Evolutionary conservation across 129 eudicot species (phyloP), one percentile per base, ranked within the genome.

Genomic region (Artemisia annua): DNA sequence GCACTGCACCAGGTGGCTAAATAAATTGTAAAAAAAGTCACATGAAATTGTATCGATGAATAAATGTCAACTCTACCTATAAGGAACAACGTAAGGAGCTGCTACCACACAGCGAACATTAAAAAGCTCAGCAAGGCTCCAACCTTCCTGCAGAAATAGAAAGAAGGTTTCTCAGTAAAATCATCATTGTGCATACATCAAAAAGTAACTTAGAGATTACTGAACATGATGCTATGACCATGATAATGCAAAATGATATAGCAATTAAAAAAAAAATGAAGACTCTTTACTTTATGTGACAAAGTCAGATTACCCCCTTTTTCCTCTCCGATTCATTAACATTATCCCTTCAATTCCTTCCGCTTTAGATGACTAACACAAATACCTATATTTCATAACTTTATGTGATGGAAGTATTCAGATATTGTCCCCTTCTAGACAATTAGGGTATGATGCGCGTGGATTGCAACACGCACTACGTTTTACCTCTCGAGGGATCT

Each of bases 51-150:
- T 66, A 49, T 61, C 3, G 32, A 52, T 70, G 30, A 28, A 53
- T 19, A 17, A 17, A 39, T 18, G 54, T 55, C 66, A 49, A 53
- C 24, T 10, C 32, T 50, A 92, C 97, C 96, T 88, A 64, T 90
- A 90, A 75, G 96, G 96, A 67, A 95, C 94, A 52, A 95, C 94
- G 74, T 95, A 95, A 69, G 99, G 97, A 80, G 99, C 96, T 75
- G 94, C 89, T 79, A 90, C 91, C 73, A 87, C 85, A 78, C 99
- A 95, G 8, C 60, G 83, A 51, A 95, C 76, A 64, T 72, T 82
- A 83, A 86, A 95, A 48, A 90, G 89, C 79, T 95, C 99, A 8
- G 97, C 97, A 53, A 95, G 94, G 77, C 94, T 90, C 99, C 97
- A 95, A 63, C 99, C 99, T 86, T 95, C 99, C 97, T 92, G 88